Evolutionary conservation across 1,284 basidiomycete genomes (phyloP), one percentile per base, ranked within the genome.

Genomic region (Boletus semigastroideus): DNA sequence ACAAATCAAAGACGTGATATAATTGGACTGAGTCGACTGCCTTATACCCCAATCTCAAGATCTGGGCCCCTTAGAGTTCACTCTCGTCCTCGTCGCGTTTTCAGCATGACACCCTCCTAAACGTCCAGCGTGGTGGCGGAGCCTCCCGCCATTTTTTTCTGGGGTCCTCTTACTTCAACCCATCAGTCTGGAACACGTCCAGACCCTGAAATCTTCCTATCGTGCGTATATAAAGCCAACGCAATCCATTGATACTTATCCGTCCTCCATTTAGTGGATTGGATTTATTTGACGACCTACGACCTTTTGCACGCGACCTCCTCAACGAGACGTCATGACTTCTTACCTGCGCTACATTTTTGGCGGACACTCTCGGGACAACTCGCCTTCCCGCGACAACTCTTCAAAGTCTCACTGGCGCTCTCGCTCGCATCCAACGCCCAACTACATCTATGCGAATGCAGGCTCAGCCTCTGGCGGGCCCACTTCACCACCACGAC

Each of bases 321-420:
- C 49, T 27, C 19, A 39, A 60, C 54, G 48, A 52, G 36, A n/a
- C 37, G 46, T 44, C 45, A 67, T 67, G 66, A 68, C 66, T 40
- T 67, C 66, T 33, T 67, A 70, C 58, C 47, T 67, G 54, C 66
- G 66, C 36, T 71, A 69, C 50, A 71, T 68, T 51, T 68, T 68
- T 34, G 66, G 66, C 19, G 66, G 66, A 37, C 46, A 64, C 42
- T 55, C 67, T 43, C 65, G 65, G 19, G 62, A 67, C 37, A 58
- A 36, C 40, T 58, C 65, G 53, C 52, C 58, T 40, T 52, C 61
- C 25, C 52, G 57, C 22, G 64, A 65, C 20, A 62, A 63, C 40
- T 46, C 64, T 33, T 54, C 64, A 38, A 70, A 53, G 46, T 57
- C 63, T 48, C 66, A 70, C 47, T 55, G 39, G 48, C 68, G 69